phyloP scores from a whole-genome alignment of 495 filamentous ascomycete genomes.

The Penicillium arizonense region DNA sequence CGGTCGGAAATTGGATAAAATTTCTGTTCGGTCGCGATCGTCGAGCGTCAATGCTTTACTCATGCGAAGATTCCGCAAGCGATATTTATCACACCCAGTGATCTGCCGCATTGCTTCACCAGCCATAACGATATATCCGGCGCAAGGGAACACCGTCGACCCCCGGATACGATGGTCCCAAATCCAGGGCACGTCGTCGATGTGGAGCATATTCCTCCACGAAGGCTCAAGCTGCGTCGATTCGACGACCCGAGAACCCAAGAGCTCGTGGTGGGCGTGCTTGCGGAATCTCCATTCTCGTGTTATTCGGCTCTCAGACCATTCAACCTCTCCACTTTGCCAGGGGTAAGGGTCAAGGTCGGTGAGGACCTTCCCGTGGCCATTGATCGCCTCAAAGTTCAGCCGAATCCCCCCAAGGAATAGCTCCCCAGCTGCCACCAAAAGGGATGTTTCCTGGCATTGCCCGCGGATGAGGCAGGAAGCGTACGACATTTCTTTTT shows the following conservation, averaged over 20 bases:
- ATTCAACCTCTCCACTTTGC: constrained; percentile 40
- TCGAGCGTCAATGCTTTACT: no score
- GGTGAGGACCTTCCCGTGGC: constrained; percentile 25
- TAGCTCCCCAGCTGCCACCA: constrained; percentile 28
- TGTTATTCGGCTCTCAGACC: constrained; percentile 47
- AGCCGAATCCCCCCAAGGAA: constrained; percentile 22
- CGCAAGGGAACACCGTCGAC: constrained; percentile 45
- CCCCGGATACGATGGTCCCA: constrained; percentile 39
- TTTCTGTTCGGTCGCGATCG: no score
- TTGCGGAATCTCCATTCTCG: constrained; percentile 46
- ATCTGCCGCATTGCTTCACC: constrained; percentile 46
- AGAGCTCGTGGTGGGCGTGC: constrained; percentile 42
- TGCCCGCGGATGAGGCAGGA: no score
- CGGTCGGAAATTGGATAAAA: no score
- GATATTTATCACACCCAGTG: no score
- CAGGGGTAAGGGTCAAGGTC: constrained; percentile 53
- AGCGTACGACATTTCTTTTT: no score
- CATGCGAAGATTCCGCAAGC: no score
- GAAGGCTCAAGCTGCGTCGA: constrained; percentile 40
- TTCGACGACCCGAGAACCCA: constrained; percentile 42
- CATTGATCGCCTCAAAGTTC: constrained; percentile 24
- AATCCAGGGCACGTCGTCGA: constrained; percentile 48
- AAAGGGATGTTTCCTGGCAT: constrained; percentile 14
- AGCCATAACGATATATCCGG: constrained; percentile 48
- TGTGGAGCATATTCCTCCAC: constrained; percentile 49